These are phyloP conservation scores for Pseudogymnoascus destructans DNA, from an alignment of 2,329 filamentous ascomycete genomes.

Conservation along the genomic window DNA sequence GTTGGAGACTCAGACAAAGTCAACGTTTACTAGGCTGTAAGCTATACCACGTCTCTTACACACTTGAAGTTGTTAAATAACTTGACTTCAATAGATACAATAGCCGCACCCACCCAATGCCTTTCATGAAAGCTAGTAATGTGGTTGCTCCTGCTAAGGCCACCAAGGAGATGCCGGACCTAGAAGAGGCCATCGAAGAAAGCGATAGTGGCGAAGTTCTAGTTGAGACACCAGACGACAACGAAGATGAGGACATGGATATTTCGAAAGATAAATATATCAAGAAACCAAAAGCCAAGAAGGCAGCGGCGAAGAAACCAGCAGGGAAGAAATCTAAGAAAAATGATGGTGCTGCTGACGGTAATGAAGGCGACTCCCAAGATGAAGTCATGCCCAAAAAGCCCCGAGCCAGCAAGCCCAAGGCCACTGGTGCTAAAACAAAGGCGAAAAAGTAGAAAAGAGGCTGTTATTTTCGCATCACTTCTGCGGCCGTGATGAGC, in stretches of 20 bases:
- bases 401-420: slow-evolving; percentile 15
- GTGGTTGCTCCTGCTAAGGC: slow-evolving; percentile 59
- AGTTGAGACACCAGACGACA: slow-evolving; percentile 41
- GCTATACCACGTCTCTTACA: slow-evolving; percentile 27
- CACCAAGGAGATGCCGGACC: slow-evolving; percentile 68
- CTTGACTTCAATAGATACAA: slow-evolving; percentile 54
- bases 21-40: slow-evolving; percentile 78
- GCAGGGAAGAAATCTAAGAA: slow-evolving; percentile 28
- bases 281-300: slow-evolving; percentile 73
- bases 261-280: slow-evolving; percentile 94
- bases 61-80: not conserved
- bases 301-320: slow-evolving; percentile 37
- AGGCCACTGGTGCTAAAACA: slow-evolving; percentile 16
- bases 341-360: slow-evolving; percentile 12
- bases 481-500: not conserved
- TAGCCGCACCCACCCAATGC: slow-evolving; percentile 68
- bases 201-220: slow-evolving; percentile 63
- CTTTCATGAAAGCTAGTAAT: slow-evolving; percentile 88
- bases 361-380: slow-evolving; percentile 19
- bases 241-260: slow-evolving; percentile 67
- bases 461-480: not conserved
- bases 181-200: slow-evolving; percentile 92
- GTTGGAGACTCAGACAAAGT: slow-evolving; percentile 75
- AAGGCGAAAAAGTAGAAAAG: slow-evolving; percentile 19
- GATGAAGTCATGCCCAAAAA: slow-evolving; percentile 16